Percentiles rank a stretch among this genome's conserved stretches.
phyloP scores from a whole-genome alignment of 306 rosid genomes.

The Inga oerstediana region DNA sequence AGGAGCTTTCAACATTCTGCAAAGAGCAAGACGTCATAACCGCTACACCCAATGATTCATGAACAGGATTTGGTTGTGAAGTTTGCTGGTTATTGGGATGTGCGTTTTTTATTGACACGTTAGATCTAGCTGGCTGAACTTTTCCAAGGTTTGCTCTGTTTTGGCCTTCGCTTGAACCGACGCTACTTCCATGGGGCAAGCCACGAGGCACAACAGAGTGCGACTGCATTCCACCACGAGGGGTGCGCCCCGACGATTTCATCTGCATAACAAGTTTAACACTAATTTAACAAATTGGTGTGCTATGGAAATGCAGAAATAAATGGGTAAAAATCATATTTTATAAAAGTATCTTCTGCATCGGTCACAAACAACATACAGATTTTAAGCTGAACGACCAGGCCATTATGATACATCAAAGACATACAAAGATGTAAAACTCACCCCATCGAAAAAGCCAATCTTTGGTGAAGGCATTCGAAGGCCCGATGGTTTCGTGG shows the following conservation, averaged over 20 bases:
- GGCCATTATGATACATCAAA: constrained; percentile 13
- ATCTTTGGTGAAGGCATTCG: constrained; percentile 89
- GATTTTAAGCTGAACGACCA: constrained; percentile 27
- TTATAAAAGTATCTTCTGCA: constrained; percentile 13
- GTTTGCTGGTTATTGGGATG: constrained; percentile 41
- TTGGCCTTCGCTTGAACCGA: constrained; percentile 49
- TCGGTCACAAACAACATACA: constrained; percentile 8
- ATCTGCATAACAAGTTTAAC: constrained; percentile 45
- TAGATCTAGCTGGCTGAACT: constrained; percentile 52
- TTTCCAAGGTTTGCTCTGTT: constrained; percentile 57
- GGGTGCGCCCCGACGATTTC: constrained; percentile 64
- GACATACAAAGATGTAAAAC: constrained; percentile 35
- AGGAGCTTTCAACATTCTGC: constrained; percentile 38
- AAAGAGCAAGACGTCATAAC: constrained; percentile 32
- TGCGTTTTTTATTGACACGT: constrained; percentile 26
- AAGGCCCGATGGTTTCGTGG: constrained; percentile 74
- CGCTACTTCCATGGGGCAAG: constrained; percentile 51
- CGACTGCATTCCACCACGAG: constrained; percentile 57
- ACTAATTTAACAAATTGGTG: constrained; percentile 28
- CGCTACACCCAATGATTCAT: constrained; percentile 46
- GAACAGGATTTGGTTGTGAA: constrained; percentile 38
- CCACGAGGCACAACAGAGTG: constrained; percentile 47
- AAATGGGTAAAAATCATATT: constrained; percentile 19
- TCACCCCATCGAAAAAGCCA: constrained; percentile 97
- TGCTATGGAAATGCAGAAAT: background rate